A percentile compares a stretch with the other conserved stretches of the same genome.
Conservation (phyloP, 345 rosid species). For the Gossypium thurberi region DNA sequence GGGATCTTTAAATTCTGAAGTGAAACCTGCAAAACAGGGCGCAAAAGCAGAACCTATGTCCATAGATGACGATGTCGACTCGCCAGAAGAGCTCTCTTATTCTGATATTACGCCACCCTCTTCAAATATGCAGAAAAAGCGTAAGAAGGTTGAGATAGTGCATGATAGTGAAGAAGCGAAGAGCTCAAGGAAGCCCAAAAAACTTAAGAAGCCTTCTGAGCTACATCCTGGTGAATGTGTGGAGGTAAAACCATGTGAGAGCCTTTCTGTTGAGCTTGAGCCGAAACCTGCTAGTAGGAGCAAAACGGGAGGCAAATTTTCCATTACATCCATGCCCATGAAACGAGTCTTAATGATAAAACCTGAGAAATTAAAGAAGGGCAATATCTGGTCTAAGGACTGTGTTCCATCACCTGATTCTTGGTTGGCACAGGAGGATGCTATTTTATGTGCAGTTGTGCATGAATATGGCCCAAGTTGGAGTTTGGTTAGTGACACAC, state of each 20-base stretch:
- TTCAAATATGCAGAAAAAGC: conserved; percentile 44
- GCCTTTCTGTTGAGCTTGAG: conserved; percentile 47
- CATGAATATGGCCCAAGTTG: conserved; percentile 96
- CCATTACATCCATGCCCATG: conserved; percentile 70
- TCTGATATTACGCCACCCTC: conserved; percentile 44
- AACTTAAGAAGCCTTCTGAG: conserved; percentile 46
- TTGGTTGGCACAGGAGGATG: conserved; percentile 98
- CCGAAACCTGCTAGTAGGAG: conserved; percentile 57
- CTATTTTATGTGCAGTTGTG: conserved; percentile 91
- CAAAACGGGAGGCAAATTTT: conserved; percentile 70
- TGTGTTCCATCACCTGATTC: conserved; percentile 86
- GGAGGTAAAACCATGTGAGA: conserved; percentile 34
- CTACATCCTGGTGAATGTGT: conserved; percentile 25
- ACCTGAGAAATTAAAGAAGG: conserved; percentile 87
- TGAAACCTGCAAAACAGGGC: conserved; percentile 49
- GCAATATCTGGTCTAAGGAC: conserved; percentile 87
- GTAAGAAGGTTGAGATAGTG: conserved; percentile 51
- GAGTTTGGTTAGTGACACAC: conserved; percentile 74
- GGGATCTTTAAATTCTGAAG: conserved; percentile 64
- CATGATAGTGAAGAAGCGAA: conserved; percentile 42
- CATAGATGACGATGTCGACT: conserved; percentile 39
- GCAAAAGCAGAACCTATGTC: conserved; percentile 37
- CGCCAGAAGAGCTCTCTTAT: conserved; percentile 41
- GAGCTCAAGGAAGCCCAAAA: conserved; percentile 63
- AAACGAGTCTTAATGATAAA: conserved; percentile 76